Evolutionary conservation across 2,329 filamentous ascomycete species (phyloP).

Genomic region (Fusarium nodosum): DNA sequence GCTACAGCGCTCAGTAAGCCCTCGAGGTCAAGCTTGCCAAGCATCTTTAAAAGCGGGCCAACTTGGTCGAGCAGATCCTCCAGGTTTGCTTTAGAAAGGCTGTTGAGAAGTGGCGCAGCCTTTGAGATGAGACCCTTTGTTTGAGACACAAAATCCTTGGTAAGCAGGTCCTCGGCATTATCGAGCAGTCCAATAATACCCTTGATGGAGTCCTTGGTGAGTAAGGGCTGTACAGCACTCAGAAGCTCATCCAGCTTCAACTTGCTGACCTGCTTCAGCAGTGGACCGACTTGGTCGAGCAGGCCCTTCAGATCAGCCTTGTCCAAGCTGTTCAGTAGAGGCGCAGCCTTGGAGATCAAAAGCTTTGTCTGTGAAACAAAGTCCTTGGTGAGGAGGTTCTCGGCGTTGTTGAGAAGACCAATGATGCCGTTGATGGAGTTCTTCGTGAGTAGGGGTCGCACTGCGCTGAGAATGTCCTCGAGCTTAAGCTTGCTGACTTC

Average conservation of each 20-base stretch:
- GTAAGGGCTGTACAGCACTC: slow-evolving; percentile 49
- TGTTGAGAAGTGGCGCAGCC: slow-evolving; percentile 52
- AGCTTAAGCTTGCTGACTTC: slow-evolving; percentile 52
- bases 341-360: slow-evolving; percentile 48
- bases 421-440: slow-evolving; percentile 52
- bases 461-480: slow-evolving; percentile 46
- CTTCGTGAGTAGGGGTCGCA: slow-evolving; percentile 51
- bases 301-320: slow-evolving; percentile 53
- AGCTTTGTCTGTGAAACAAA: slow-evolving; percentile 47
- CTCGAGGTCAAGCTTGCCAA: slow-evolving; percentile 52
- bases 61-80: slow-evolving; percentile 52
- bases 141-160: slow-evolving; percentile 48
- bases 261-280: slow-evolving; percentile 53
- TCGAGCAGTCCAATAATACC: slow-evolving; percentile 54
- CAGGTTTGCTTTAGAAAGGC: slow-evolving; percentile 53
- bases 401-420: slow-evolving; percentile 53
- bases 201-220: slow-evolving; percentile 52
- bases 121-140: slow-evolving; percentile 48
- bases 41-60: slow-evolving; percentile 53
- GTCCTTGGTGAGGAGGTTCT: slow-evolving; percentile 48
- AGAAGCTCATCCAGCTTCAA: slow-evolving; percentile 52
- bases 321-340: slow-evolving; percentile 53
- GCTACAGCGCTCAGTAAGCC: slow-evolving; percentile 48
- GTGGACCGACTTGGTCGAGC: slow-evolving; percentile 52
- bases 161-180: slow-evolving; percentile 51